Evolutionary conservation across 192 early-diverging fungal species (phyloP).

Genomic region (Lobosporangium transversale): DNA sequence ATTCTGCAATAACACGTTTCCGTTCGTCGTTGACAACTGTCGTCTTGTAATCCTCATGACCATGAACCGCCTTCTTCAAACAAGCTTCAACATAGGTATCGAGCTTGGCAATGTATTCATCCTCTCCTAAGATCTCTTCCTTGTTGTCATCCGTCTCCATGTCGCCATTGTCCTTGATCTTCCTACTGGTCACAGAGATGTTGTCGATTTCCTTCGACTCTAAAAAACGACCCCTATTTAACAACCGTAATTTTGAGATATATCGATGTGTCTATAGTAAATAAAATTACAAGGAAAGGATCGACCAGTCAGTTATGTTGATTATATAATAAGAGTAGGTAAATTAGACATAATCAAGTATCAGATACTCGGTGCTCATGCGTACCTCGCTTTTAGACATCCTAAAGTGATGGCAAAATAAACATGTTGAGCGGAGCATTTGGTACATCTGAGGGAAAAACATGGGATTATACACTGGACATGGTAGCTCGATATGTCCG

Average conservation of each 20-base stretch:
- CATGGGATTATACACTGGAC: constrained; percentile 96
- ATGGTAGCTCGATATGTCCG: constrained; percentile 95
- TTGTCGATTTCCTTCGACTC: constrained; percentile 87
- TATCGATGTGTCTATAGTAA: constrained; percentile 63
- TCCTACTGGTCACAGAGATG: constrained; percentile 56
- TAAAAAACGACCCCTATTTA: constrained; percentile 87
- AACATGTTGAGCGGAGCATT: constrained; percentile 85
- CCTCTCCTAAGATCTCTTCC: constrained; percentile 45
- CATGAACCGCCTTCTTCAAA: constrained; percentile 19
- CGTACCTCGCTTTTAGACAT: constrained; percentile 66
- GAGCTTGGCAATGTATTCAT: constrained; percentile 64
- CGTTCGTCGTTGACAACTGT: constrained; percentile 65
- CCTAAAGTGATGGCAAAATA: constrained; percentile 90
- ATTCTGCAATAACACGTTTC: constrained; percentile 60
- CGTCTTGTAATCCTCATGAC: constrained; percentile 58
- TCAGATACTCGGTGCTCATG: not conserved
- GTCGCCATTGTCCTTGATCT: constrained; percentile 51
- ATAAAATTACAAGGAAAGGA: not conserved
- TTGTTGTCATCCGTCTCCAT: constrained; percentile 63
- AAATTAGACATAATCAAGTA: not conserved
- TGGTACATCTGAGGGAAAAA: constrained; percentile 93
- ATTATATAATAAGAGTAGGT: not conserved
- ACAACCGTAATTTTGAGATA: constrained; percentile 81
- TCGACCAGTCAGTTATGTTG: no score
- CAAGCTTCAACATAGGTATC: constrained; percentile 26